Evolutionary conservation across 2,329 filamentous ascomycete species (phyloP), one percentile per base, ranked within the genome.

Genomic region (Xylaria sp.): DNA sequence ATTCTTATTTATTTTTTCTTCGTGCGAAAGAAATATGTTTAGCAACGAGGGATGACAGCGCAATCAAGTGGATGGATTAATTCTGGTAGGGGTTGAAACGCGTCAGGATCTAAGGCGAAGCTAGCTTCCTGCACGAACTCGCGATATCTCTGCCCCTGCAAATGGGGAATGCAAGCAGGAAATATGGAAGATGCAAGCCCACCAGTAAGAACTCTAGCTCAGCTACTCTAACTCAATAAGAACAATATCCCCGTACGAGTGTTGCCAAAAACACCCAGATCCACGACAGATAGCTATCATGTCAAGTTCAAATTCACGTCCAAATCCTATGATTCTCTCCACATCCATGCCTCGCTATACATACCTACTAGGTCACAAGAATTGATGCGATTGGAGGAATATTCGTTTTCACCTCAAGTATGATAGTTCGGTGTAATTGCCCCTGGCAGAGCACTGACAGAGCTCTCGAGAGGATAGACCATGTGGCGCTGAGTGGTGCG

Each of bases 371-470:
- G 17, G 31, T 5, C 13, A 25, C 50, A 6, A 54, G 50, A 17
- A 15, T 17, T 27, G n/a, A 38, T 54, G 31, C 33, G 29, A 54
- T 54, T 54, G 50, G 50, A 54, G 50, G 50, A 54, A 54, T 54
- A 4, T 54, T 39, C 33, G 15, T 9, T 20, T 50, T 31, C 17
- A 31, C 42, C 42, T 3, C 10, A 20, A 22, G 20, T n/a, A 51
- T 11, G 27, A 33, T 11, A n/a, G 17, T 31, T 54, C 50, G 50
- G 31, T 2, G n/a, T 25, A 33, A 54, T 38, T 25, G 39, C n/a
- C 20, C 42, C 42, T 45, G n/a, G 17, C 33, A 25, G 10, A 17
- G 17, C 31, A 31, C 31, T 53, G 50, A 22, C 22, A 25, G 13
- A 36, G 50, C n/a, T 38, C 31, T 22, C n/a, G n/a, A 25, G n/a